These are phyloP conservation scores for Vickermania spadyakhi DNA, from an alignment of 208 protist genomes.

Conservation along the genomic window DNA sequence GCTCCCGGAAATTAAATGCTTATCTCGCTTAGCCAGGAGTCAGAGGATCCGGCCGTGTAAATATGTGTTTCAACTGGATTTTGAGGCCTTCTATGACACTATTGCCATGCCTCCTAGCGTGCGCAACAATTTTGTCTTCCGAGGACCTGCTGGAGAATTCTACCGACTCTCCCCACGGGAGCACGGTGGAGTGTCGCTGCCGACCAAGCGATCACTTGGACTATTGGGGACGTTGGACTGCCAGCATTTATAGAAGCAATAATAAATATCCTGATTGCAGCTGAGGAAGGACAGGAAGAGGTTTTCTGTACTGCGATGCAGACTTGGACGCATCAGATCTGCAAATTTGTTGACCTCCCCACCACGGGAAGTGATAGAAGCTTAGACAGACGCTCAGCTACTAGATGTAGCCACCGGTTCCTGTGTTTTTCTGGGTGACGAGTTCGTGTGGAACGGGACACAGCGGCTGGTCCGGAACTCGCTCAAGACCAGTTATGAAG, in stretches of 20 bases:
- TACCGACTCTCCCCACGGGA: conserved; percentile 3
- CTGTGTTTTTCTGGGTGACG: conserved; percentile 9
- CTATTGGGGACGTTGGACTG: not conserved
- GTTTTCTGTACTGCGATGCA: not conserved
- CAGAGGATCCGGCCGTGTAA: conserved; percentile 1
- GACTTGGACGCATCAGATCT: conserved; percentile 5
- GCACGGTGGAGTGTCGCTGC: conserved; percentile 1
- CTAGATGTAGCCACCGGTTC: not conserved
- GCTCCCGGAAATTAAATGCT: not conserved
- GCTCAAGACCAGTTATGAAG: conserved; percentile 9
- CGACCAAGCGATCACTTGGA: not conserved
- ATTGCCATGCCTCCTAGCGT: not conserved
- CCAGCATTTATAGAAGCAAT: not conserved
- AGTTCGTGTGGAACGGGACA: conserved; percentile 8
- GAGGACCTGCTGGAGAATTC: not conserved
- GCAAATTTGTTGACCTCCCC: conserved; percentile 9
- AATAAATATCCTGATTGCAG: conserved; percentile 3
- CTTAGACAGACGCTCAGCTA: conserved; percentile 1
- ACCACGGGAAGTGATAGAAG: not conserved
- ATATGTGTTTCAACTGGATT: conserved; percentile 5
- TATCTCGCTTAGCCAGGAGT: not conserved
- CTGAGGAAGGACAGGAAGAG: conserved; percentile 1
- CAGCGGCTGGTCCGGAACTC: conserved; percentile 9
- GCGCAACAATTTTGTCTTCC: conserved; percentile 4
- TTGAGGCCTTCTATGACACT: conserved; percentile 5